Percentiles rank a stretch among this genome's conserved stretches.
Evolutionary conservation across 352 stramenopile species (phyloP).

Genomic region (Pythium periplocum): DNA sequence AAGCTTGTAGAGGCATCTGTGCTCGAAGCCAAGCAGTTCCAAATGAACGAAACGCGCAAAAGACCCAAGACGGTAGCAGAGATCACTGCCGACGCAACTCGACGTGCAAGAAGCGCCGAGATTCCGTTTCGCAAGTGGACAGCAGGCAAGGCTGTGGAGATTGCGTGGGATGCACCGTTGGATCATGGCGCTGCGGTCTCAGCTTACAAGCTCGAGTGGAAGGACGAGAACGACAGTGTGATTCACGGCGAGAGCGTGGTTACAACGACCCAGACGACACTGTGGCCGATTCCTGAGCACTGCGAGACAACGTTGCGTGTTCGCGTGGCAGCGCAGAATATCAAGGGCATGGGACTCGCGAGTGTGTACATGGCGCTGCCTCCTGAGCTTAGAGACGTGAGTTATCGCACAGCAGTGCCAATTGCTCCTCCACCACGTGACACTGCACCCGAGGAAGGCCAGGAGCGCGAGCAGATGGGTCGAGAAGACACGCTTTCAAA

Average conservation of each 20-base stretch:
- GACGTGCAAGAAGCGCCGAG: conserved; percentile 24
- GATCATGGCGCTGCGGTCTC: conserved; percentile 60
- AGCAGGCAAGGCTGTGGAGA: conserved; percentile 63
- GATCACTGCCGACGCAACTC: conserved; percentile 39
- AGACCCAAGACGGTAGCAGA: conserved; percentile 30
- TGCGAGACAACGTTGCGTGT: conserved; percentile 40
- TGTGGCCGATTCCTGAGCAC: conserved; percentile 56
- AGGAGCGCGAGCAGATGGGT: conserved; percentile 33
- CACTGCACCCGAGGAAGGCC: conserved; percentile 32
- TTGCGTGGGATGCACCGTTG: conserved; percentile 57
- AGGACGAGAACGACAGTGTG: conserved; percentile 36
- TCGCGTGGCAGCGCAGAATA: conserved; percentile 57
- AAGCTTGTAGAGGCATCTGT: conserved; percentile 40
- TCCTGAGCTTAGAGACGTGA: conserved; percentile 46
- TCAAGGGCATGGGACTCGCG: conserved; percentile 44
- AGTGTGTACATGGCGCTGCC: conserved; percentile 54
- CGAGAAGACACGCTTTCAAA: conserved; percentile 27
- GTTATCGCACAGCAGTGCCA: conserved; percentile 36
- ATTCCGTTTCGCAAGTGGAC: conserved; percentile 64
- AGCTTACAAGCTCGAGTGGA: conserved; percentile 71
- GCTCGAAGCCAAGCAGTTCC: conserved; percentile 23
- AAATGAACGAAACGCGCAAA: conserved; percentile 15
- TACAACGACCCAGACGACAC: conserved; percentile 29
- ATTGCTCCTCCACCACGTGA: conserved; percentile 34
- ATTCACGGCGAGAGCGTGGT: conserved; percentile 10